These are phyloP conservation scores for Triticum turgidum DNA, from an alignment of 176 grass and related monocot species.

Conservation along the genomic window DNA sequence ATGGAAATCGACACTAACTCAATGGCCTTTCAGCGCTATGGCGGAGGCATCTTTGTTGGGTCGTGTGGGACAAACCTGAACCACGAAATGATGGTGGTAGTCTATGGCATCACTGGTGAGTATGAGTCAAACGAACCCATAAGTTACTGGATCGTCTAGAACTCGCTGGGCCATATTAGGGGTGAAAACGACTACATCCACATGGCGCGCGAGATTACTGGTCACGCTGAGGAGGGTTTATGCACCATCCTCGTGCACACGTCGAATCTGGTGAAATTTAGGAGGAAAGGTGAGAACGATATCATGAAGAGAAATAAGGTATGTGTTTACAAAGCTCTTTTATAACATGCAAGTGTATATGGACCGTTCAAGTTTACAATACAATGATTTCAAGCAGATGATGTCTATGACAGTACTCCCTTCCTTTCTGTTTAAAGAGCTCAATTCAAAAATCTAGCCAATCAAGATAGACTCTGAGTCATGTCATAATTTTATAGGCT, in stretches of 20 bases:
- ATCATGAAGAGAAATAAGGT: too few species aligned
- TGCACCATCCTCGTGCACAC: conserved; percentile 21
- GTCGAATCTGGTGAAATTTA: neutral
- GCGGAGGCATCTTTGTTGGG: conserved; percentile 24
- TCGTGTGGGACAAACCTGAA: neutral
- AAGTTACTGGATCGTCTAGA: conserved; percentile 60
- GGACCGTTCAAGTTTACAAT: too few species aligned
- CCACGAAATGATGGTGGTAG: conserved; percentile 8
- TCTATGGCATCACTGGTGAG: neutral
- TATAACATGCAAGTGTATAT: too few species aligned
- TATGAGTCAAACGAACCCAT: neutral
- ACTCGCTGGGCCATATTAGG: conserved; percentile 43
- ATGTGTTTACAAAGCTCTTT: too few species aligned
- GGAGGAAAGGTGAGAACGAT: too few species aligned
- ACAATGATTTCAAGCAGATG: too few species aligned
- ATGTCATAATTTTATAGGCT: too few species aligned
- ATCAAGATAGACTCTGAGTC: too few species aligned
- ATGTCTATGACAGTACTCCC: too few species aligned
- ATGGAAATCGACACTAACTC: neutral
- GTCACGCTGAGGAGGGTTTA: neutral
- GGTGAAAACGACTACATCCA: conserved; percentile 54
- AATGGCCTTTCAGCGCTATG: conserved; percentile 21
- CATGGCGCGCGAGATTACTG: conserved; percentile 34
- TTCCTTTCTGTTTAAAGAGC: too few species aligned
- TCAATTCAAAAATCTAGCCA: too few species aligned